Base-by-base conservation (phyloP, 2,329 filamentous ascomycete genomes). In the Xylariaceae sp. region DNA sequence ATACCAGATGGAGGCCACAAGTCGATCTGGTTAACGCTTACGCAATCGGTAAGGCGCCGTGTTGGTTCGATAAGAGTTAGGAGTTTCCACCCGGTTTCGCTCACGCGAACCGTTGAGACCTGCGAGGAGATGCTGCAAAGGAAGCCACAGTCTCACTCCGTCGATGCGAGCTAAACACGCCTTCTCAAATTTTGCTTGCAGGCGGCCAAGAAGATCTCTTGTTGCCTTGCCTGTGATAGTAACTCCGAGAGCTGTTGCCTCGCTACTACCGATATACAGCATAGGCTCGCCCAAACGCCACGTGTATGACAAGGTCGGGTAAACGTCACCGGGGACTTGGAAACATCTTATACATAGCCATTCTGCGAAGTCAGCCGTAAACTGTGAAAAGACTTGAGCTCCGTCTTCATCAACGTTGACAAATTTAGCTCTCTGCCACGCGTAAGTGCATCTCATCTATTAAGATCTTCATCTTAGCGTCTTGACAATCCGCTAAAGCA, bases 401-500 rank as follows among this genome's bases (percentile, higher is more conserved):
- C n/a, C 31, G 29, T 47, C 4, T 19, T 49, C 24, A 33, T 47
- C 16, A 31, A 39, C 4, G 7, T 28, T 56, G 52, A 59, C 40
- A 56, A 59, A 59, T 59, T 43, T 43, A 39, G 19, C 21, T n/a
- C 24, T 45, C 26, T 34, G 28, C 14, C 21, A 37, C 17, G 8
- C 23, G n/a, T 39, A 28, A n/a, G n/a, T 29, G 5, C 2, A 26
- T 37, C 16, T 6, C 36, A 9, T 28, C 41, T 48, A 52, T 56
- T 43, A 48, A 26, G 56, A 56, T 56, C 47, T 48, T 55, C 52
- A 23, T n/a, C 7, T 41, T 59, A 59, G 56, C 47, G 56, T 37
- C 52, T 28, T 34, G 3, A 47, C 14, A 16, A 16, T 9, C 17
- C 23, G 34, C 31, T 40, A 34, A n/a, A 41, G 31, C 5, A 33